These are phyloP conservation scores for Coemansia sp. DNA, from an alignment of 192 early-diverging fungal genomes.

Conservation along the genomic window DNA sequence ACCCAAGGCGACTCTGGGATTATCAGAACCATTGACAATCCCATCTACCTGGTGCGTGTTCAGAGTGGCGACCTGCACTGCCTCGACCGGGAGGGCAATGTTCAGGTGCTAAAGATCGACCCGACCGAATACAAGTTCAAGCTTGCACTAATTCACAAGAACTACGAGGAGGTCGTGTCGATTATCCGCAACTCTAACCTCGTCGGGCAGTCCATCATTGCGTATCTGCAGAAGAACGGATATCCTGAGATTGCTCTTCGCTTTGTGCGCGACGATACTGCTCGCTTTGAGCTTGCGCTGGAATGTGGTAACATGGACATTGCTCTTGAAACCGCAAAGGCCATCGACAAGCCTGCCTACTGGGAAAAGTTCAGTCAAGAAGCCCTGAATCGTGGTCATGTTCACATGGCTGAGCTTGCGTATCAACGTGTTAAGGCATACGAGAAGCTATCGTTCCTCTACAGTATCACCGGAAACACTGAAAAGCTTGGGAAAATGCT, in stretches of 20 bases:
- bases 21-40: slow-evolving; percentile 94
- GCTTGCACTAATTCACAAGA: slow-evolving; percentile 81
- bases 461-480: slow-evolving; percentile 86
- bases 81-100: slow-evolving; percentile 88
- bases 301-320: slow-evolving; percentile 97
- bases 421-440: slow-evolving; percentile 92
- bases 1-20: slow-evolving; percentile 96
- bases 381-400: slow-evolving; percentile 86
- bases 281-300: slow-evolving; percentile 93
- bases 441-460: slow-evolving; percentile 94
- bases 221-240: slow-evolving; percentile 98
- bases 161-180: slow-evolving; percentile 95
- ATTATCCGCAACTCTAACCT: slow-evolving; percentile 96
- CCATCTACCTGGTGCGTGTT: slow-evolving; percentile 86
- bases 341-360: slow-evolving; percentile 83
- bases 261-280: slow-evolving; percentile 96
- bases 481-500: slow-evolving; percentile 95
- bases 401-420: slow-evolving; percentile 80
- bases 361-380: slow-evolving; percentile 90
- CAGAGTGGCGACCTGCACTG: slow-evolving; percentile 84
- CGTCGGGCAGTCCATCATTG: slow-evolving; percentile 98
- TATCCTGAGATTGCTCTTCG: slow-evolving; percentile 98
- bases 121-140: slow-evolving; percentile 99
- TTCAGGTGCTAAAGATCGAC: slow-evolving; percentile 86
- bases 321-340: slow-evolving; percentile 91